Evolutionary conservation across 2,329 filamentous ascomycete species (phyloP).

Genomic region (Cladobotryum mycophilum): DNA sequence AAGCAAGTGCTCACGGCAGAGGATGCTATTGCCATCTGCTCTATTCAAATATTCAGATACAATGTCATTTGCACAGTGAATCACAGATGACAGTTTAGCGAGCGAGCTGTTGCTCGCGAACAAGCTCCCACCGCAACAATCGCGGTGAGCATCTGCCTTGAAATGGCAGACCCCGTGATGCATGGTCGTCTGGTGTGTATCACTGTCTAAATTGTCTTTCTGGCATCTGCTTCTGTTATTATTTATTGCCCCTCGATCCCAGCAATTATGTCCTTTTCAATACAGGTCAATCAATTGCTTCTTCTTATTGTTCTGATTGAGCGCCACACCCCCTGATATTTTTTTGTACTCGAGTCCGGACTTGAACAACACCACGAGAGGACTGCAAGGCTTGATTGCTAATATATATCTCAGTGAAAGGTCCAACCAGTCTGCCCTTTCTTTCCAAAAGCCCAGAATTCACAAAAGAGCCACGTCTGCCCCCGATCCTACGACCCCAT

Average conservation of each 20-base stretch:
- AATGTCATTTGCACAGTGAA: slow-evolving; percentile 1
- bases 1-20: neutral
- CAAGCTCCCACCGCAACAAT: neutral
- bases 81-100: slow-evolving; percentile 2
- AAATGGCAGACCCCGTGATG: slow-evolving; percentile 3
- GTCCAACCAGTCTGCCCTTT: neutral
- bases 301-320: neutral
- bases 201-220: slow-evolving; percentile 2
- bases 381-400: too few species aligned
- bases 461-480: slow-evolving; percentile 48
- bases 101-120: slow-evolving; percentile 1
- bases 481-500: slow-evolving; percentile 32
- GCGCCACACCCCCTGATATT: too few species aligned
- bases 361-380: too few species aligned
- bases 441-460: slow-evolving; percentile 16
- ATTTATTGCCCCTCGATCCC: slow-evolving; percentile 4
- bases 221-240: neutral
- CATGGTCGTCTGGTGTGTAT: slow-evolving; percentile 4
- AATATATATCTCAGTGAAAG: neutral
- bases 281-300: neutral
- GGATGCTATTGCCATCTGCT: neutral
- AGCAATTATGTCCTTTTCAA: neutral
- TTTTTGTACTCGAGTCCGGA: too few species aligned
- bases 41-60: neutral
- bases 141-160: neutral